Evolutionary conservation across 352 stramenopile species (phyloP).

Genomic region (Aphanomyces invadans): DNA sequence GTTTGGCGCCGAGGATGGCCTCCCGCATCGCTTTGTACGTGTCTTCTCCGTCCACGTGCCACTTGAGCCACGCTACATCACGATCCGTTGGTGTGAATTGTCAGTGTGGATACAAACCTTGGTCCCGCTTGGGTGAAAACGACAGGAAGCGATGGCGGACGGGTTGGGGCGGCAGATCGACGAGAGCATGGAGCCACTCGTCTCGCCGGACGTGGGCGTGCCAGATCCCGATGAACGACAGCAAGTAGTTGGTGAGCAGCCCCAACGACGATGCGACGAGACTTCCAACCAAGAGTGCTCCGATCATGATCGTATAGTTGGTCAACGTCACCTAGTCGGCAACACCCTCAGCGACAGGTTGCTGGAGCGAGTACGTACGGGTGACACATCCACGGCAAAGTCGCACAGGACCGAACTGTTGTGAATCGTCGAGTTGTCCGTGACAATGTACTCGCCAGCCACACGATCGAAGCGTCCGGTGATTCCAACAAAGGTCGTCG

Average conservation of each 20-base stretch:
- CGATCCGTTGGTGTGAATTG: too few relatives aligned
- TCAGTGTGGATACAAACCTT: too few relatives aligned
- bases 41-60: constrained; percentile 82
- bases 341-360: constrained; percentile 49
- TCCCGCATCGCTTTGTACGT: constrained; percentile 82
- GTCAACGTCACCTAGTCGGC: constrained; percentile 36
- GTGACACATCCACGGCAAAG: neutral
- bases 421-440: constrained; percentile 31
- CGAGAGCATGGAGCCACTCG: constrained; percentile 65
- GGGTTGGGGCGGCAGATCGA: constrained; percentile 41
- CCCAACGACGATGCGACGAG: constrained; percentile 57
- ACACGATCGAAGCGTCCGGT: neutral
- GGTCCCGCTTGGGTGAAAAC: constrained; percentile 53
- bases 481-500: neutral
- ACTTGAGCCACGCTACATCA: constrained; percentile 40
- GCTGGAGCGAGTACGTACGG: constrained; percentile 42
- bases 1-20: constrained; percentile 79
- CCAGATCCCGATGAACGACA: constrained; percentile 72
- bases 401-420: neutral
- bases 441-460: constrained; percentile 1
- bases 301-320: constrained; percentile 53
- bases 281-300: constrained; percentile 62
- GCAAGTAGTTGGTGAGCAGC: constrained; percentile 68
- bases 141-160: constrained; percentile 76
- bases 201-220: constrained; percentile 76